These are phyloP conservation scores for Seiridium unicorne DNA, from an alignment of 2,329 filamentous ascomycete species.

Conservation along the genomic window DNA sequence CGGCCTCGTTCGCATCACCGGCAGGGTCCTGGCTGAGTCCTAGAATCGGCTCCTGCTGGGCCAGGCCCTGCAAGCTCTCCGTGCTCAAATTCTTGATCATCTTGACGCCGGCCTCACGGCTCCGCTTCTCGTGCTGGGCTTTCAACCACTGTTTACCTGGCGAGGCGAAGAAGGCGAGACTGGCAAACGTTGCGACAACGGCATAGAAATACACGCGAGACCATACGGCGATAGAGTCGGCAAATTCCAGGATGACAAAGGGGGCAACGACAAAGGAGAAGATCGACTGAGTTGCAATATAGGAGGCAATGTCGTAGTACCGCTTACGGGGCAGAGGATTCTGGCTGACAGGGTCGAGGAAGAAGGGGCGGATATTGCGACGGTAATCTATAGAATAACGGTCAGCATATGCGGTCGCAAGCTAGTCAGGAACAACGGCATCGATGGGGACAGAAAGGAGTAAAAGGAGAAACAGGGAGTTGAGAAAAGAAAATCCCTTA, in stretches of 20 bases:
- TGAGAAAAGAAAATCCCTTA: slow-evolving; percentile 46
- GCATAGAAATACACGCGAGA: slow-evolving; percentile 85
- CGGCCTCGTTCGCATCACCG: slow-evolving; percentile 73
- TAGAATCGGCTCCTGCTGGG: slow-evolving; percentile 59
- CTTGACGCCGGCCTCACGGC: slow-evolving; percentile 42
- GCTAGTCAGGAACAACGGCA: no score
- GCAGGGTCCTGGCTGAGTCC: slow-evolving; percentile 78
- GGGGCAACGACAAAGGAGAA: slow-evolving; percentile 83
- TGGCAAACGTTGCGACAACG: slow-evolving; percentile 62
- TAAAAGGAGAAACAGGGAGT: not conserved
- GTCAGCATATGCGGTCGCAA: not conserved
- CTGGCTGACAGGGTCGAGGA: slow-evolving; percentile 75
- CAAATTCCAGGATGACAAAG: slow-evolving; percentile 78
- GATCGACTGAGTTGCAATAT: slow-evolving; percentile 73
- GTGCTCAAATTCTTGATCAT: slow-evolving; percentile 52
- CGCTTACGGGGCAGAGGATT: slow-evolving; percentile 69
- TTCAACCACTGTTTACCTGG: slow-evolving; percentile 66
- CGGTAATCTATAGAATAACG: slow-evolving; percentile 66
- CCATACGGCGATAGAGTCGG: slow-evolving; percentile 74
- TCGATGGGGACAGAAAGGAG: no score
- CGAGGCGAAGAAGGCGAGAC: slow-evolving; percentile 75
- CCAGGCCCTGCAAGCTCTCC: slow-evolving; percentile 50
- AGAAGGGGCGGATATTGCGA: slow-evolving; percentile 87
- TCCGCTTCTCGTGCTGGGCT: slow-evolving; percentile 57
- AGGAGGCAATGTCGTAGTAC: slow-evolving; percentile 82